Conservation (phyloP, 2,329 filamentous ascomycete species). For the Zopfia rhizophila region DNA sequence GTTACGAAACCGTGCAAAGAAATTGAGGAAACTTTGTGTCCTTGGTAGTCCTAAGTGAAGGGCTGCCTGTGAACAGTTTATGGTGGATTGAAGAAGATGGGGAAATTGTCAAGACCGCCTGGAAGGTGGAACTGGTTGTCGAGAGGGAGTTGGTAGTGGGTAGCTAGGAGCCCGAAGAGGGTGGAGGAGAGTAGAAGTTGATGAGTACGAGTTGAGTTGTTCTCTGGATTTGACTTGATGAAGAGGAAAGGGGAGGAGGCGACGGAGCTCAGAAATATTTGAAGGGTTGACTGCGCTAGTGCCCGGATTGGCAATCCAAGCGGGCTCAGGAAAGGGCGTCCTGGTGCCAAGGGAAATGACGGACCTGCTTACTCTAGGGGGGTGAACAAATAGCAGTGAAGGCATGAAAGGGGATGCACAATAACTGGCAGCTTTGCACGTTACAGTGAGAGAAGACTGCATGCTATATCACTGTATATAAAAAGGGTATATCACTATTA, state of each 20-base stretch:
- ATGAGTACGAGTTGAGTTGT: constrained; percentile 41
- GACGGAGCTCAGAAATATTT: constrained; percentile 14
- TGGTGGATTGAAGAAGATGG: constrained; percentile 38
- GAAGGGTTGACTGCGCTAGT: constrained; percentile 42
- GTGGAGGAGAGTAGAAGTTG: constrained; percentile 43
- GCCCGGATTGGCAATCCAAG: constrained; percentile 28
- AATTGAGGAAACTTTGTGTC: constrained; percentile 56
- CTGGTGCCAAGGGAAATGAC: constrained; percentile 18
- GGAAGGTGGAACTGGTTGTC: constrained; percentile 61
- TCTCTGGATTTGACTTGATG: constrained; percentile 15
- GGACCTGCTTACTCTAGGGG: constrained; percentile 5
- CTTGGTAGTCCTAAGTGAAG: constrained; percentile 52
- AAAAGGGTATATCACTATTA: neutral
- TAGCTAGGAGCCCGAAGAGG: constrained; percentile 59
- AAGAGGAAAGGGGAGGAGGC: constrained; percentile 11
- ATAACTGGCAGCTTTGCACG: too few relatives aligned
- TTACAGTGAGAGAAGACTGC: too few relatives aligned
- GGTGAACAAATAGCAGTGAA: constrained; percentile 27
- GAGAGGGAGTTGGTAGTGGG: constrained; percentile 62
- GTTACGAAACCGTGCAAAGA: constrained; percentile 38
- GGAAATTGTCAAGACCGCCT: constrained; percentile 57
- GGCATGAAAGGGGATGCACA: constrained; percentile 19
- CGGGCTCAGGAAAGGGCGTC: constrained; percentile 30
- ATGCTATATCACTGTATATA: too few relatives aligned
- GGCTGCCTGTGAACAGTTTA: constrained; percentile 52